Conservation (phyloP, 1,139 yeast species). For the Saccharomycopsis hybrid region DNA sequence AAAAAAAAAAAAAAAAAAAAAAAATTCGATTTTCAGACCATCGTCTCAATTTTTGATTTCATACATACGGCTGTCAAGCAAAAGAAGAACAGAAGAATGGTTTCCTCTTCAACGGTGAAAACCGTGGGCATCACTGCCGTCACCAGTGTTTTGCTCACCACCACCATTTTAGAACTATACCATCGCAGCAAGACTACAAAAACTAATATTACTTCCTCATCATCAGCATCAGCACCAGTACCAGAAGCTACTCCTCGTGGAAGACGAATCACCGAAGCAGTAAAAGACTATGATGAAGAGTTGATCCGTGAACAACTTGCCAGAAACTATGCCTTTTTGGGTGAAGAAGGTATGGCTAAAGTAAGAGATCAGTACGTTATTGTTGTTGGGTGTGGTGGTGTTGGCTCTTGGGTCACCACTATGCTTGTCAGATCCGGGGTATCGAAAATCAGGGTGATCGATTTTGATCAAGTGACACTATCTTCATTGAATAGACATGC, state of each 20-base stretch:
- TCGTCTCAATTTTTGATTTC: no score
- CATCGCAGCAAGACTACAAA: not conserved
- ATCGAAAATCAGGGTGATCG: conserved; percentile 69
- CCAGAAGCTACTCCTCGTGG: not conserved
- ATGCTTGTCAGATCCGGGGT: conserved; percentile 92
- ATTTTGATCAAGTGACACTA: conserved; percentile 91
- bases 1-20: no score
- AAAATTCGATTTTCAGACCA: no score
- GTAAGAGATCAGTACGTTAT: conserved; percentile 70
- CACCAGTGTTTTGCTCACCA: conserved; percentile 3
- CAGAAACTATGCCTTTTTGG: conserved; percentile 84
- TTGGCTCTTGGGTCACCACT: conserved; percentile 94
- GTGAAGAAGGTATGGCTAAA: conserved; percentile 75
- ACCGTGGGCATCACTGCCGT: conserved; percentile 9
- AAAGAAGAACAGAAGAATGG: not conserved
- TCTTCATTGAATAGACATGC: conserved; percentile 92
- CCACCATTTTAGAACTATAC: not conserved
- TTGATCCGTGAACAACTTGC: conserved; percentile 87
- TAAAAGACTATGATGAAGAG: conserved; percentile 50
- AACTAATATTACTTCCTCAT: not conserved
- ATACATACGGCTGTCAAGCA: no score
- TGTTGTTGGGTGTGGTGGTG: conserved; percentile 98
- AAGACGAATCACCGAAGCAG: not conserved
- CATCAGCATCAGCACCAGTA: not conserved
- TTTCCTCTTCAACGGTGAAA: not conserved